Evolutionary conservation across 2,329 filamentous ascomycete species (phyloP), one percentile per base, ranked within the genome.

Genomic region (Aspergillus fumigatus): DNA sequence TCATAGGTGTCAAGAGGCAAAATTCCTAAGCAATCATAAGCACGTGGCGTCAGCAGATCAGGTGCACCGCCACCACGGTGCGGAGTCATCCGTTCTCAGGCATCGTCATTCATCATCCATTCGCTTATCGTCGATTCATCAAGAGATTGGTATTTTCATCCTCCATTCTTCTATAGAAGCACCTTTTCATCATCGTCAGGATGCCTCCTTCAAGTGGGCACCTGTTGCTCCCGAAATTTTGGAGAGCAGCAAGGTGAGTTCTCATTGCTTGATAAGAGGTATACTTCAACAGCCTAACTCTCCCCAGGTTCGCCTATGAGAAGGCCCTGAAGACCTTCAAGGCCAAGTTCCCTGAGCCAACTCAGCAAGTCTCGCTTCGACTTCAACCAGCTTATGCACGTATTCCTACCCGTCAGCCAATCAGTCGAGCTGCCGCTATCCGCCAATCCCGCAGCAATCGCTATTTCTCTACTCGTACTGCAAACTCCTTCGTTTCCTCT

Each of bases 371-470:
- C 57, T 72, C 76, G 55, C 75, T 80, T 58, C 76, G 83, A 65
- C 73, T 86, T 50, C 80, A 88, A 68, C 84, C 85, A 19, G 77
- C 83, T 26, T 82, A 85, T 63, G 82, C 80, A 40, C 82, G 84
- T 61, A 79, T 80, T 61, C 73, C 78, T 29, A 77, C 80, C 8
- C 79, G 79, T 43, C 85, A 88, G 58, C 82, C 84, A 38, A 75
- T 85, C 55, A 85, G 85, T 67, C 84, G 82, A 43, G 77, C 82
- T 58, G 85, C 85, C 49, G 80, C 79, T 52, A 82, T 89, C 61
- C 83, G 83, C 60, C 87, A 89, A 70, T 78, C 77, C 64, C 85
- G 86, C 60, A 84, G 82, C 63, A 25, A 25, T 25, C 80, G 85
- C 61, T 84, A 82, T 75, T 88, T 85, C 71, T 85, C 82, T 29